A percentile compares a stretch with the other conserved stretches of the same genome.
These are phyloP conservation scores for Fusarium liriodendri DNA, from an alignment of 2,329 filamentous ascomycete genomes.

Conservation along the genomic window DNA sequence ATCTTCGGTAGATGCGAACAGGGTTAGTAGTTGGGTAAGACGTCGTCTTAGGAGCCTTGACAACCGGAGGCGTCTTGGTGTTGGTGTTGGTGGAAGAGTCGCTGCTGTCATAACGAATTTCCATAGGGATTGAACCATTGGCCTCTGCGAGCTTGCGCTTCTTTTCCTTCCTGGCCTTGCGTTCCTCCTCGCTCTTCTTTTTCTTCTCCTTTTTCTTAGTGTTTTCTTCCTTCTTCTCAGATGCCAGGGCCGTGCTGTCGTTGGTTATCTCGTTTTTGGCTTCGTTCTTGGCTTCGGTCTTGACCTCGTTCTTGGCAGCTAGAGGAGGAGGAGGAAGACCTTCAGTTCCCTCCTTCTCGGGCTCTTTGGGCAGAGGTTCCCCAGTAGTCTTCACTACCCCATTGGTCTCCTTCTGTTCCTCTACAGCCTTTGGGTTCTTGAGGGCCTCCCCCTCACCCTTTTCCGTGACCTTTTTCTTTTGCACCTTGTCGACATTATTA, in stretches of 20 bases:
- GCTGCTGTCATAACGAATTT: conserved; percentile 79
- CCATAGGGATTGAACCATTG: conserved; percentile 87
- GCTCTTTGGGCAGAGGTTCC: conserved; percentile 54
- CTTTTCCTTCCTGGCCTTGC: conserved; percentile 91
- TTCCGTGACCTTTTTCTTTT: conserved; percentile 73
- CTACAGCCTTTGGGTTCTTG: conserved; percentile 71
- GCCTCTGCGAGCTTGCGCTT: conserved; percentile 86
- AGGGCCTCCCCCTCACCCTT: conserved; percentile 80
- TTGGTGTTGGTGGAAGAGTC: conserved; percentile 59
- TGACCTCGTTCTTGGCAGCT: too few species aligned
- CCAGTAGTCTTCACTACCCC: conserved; percentile 54
- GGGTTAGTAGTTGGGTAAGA: conserved; percentile 85
- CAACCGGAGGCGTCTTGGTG: conserved; percentile 37
- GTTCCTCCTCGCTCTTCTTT: conserved; percentile 91
- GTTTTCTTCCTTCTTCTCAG: conserved; percentile 55
- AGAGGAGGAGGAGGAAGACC: conserved; percentile 18
- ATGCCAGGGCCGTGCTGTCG: conserved; percentile 31
- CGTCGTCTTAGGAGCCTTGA: conserved; percentile 42
- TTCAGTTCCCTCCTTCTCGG: conserved; percentile 50
- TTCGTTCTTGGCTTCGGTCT: too few species aligned
- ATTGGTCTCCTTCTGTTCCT: conserved; percentile 59
- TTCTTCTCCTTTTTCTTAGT: conserved; percentile 93
- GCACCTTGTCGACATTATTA: conserved; percentile 59
- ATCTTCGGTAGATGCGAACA: conserved; percentile 90
- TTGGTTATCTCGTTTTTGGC: conserved; percentile 37